These are phyloP conservation scores for Wolfiporia cocos DNA, from an alignment of 1,284 basidiomycete species.

Conservation along the genomic window DNA sequence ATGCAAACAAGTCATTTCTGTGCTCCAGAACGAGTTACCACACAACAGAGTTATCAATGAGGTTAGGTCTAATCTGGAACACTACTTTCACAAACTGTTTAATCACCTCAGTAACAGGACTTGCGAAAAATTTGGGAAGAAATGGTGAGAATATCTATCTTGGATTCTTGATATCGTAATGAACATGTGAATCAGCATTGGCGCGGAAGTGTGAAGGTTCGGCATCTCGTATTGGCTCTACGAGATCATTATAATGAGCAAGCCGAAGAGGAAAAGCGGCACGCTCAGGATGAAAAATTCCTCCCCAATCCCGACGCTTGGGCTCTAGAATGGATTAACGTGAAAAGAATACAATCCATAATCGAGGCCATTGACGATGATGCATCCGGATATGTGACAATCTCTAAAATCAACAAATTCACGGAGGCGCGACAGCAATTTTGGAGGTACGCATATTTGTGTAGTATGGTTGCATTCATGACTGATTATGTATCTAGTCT, in stretches of 20 bases:
- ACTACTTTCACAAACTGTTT: no score
- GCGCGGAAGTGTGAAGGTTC: not conserved
- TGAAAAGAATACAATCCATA: conserved; percentile 15
- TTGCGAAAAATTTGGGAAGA: conserved; percentile 2
- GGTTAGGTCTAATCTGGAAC: no score
- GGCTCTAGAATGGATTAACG: conserved; percentile 15
- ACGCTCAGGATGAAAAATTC: not conserved
- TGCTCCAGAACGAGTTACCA: no score
- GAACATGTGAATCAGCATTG: not conserved
- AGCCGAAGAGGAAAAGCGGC: conserved; percentile 4
- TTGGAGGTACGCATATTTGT: conserved; percentile 12
- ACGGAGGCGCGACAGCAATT: conserved; percentile 7
- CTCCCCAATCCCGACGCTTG: conserved; percentile 12
- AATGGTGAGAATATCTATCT: not conserved
- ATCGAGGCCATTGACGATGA: conserved; percentile 29
- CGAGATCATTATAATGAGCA: conserved; percentile 24
- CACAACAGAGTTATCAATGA: no score
- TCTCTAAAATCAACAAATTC: conserved; percentile 20
- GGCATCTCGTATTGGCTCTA: conserved; percentile 10
- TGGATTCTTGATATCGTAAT: not conserved
- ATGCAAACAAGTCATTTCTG: no score
- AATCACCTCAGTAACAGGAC: conserved; percentile 1
- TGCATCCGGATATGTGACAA: conserved; percentile 25
- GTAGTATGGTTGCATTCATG: not conserved
- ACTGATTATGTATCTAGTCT: conserved; percentile 4